These are phyloP conservation scores for Yamagishiella unicocca DNA, from an alignment of 139 green algal genomes.

Conservation along the genomic window DNA sequence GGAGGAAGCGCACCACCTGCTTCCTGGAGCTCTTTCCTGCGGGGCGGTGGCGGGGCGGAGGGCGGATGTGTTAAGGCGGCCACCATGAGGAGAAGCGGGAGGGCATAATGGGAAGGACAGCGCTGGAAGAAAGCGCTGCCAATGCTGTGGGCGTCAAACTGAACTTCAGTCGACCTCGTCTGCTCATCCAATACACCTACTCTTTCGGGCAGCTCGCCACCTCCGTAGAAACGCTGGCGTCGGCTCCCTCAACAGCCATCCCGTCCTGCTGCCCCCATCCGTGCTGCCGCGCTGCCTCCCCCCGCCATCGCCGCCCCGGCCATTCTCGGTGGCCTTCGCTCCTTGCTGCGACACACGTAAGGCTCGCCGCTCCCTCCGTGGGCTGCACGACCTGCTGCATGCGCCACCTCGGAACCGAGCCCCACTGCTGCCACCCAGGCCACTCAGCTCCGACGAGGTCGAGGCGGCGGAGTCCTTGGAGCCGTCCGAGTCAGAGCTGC, in stretches of 20 bases:
- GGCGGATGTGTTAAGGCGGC: background rate
- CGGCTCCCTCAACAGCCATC: background rate
- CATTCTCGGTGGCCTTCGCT: background rate
- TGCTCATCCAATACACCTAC: background rate
- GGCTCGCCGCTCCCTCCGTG: background rate
- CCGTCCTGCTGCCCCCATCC: background rate
- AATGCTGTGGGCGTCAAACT: background rate
- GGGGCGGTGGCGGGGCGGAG: background rate
- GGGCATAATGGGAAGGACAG: background rate
- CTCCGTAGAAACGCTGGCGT: background rate
- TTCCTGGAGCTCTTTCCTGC: background rate
- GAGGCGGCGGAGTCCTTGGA: background rate
- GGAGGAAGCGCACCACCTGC: constrained; percentile 28
- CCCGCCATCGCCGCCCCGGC: background rate
- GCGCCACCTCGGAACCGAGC: no score
- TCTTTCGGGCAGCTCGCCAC: background rate
- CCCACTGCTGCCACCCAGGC: background rate
- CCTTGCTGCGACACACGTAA: background rate
- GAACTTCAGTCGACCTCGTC: background rate
- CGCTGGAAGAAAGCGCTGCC: background rate
- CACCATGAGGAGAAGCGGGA: background rate
- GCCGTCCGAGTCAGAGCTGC: constrained; percentile 16
- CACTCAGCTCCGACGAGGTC: background rate
- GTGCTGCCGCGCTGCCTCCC: background rate
- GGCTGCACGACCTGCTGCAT: no score